Conservation (phyloP, 228 moss, liverwort and hornwort species). For the Sphagnum fallax region DNA sequence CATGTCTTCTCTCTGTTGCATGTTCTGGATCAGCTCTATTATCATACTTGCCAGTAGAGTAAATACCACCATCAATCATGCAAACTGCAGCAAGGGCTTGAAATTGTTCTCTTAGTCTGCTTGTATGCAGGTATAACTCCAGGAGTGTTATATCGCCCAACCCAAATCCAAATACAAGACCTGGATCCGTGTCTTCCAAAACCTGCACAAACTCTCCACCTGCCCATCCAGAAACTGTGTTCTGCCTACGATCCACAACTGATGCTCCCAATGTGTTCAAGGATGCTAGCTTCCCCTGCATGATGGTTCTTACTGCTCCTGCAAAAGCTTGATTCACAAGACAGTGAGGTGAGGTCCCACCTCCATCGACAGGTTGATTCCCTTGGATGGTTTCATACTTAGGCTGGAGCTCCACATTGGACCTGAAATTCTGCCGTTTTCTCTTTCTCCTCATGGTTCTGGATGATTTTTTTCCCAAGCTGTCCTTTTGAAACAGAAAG, state of each 20-base stretch:
- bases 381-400: conserved; percentile 14
- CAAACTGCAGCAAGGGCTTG: conserved; percentile 76
- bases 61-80: conserved; percentile 24
- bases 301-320: conserved; percentile 72
- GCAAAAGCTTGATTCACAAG: conserved; percentile 97
- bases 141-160: conserved; percentile 67
- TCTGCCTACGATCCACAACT: conserved; percentile 49
- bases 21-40: conserved; percentile 10
- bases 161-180: conserved; percentile 64
- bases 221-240: conserved; percentile 8
- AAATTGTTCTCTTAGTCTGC: conserved; percentile 75
- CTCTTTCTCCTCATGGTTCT: conserved; percentile 29
- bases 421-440: conserved; percentile 28
- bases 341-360: conserved; percentile 68
- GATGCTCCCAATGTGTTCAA: conserved; percentile 76
- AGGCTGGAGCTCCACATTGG: conserved; percentile 10
- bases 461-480: conserved; percentile 19
- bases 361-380: conserved; percentile 20
- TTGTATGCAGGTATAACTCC: conserved; percentile 88
- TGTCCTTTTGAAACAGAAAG: conserved; percentile 10
- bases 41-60: conserved; percentile 2
- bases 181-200: conserved; percentile 41
- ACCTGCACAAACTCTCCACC: conserved; percentile 1
- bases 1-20: conserved; percentile 6
- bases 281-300: conserved; percentile 78